Evolutionary conservation across 345 rosid species (phyloP).

Genomic region (Pistacia vera): DNA sequence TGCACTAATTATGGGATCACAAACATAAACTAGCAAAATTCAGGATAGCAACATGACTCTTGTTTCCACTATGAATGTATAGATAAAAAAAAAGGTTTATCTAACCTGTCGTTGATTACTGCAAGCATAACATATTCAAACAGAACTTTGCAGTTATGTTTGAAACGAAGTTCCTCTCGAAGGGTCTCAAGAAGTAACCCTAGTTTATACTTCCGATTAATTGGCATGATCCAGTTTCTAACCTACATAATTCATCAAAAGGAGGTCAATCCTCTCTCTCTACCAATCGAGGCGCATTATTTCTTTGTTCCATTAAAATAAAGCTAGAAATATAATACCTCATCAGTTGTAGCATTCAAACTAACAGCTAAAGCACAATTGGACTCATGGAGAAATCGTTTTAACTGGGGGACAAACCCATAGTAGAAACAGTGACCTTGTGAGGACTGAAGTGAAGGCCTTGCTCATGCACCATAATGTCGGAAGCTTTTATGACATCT

Average conservation of each 20-base stretch:
- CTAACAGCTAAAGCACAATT: constrained; percentile 93
- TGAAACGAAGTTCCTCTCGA: constrained; percentile 59
- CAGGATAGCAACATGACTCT: not conserved
- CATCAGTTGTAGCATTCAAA: constrained; percentile 94
- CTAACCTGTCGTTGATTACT: constrained; percentile 39
- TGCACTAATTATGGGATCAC: too few species aligned
- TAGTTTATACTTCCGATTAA: constrained; percentile 76
- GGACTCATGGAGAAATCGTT: constrained; percentile 76
- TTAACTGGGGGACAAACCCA: constrained; percentile 93
- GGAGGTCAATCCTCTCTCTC: constrained; percentile 10
- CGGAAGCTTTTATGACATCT: constrained; percentile 80
- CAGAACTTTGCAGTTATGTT: constrained; percentile 46
- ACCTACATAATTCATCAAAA: constrained; percentile 49
- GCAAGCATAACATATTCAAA: constrained; percentile 21
- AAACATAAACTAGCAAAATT: not conserved
- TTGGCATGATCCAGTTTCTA: constrained; percentile 96
- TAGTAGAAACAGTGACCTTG: constrained; percentile 92
- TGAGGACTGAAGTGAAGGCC: constrained; percentile 97
- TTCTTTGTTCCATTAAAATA: not conserved
- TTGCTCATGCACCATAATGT: constrained; percentile 80
- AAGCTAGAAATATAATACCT: constrained; percentile 46
- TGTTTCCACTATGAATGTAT: not conserved
- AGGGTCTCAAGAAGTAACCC: constrained; percentile 81
- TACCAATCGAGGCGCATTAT: not conserved
- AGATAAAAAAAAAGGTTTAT: not conserved